Conservation (phyloP, 2,329 filamentous ascomycete genomes). For the Cercospora sp. region DNA sequence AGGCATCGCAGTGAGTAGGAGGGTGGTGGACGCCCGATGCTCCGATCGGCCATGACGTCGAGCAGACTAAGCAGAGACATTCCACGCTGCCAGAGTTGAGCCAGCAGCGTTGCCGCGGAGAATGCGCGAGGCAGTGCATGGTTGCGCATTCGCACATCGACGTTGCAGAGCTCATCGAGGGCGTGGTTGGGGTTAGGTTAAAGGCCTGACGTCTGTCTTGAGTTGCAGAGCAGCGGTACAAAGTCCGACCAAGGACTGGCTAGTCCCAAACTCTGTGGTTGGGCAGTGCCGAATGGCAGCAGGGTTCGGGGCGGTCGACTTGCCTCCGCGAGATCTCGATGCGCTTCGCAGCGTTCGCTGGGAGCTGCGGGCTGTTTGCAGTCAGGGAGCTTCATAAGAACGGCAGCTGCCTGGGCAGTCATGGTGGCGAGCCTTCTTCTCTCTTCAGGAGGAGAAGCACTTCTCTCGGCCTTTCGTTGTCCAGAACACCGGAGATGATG, state of each 20-base stretch:
- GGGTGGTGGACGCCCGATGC: neutral
- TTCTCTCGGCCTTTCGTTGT: neutral
- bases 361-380: neutral
- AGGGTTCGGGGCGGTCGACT: neutral
- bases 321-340: slow-evolving; percentile 5
- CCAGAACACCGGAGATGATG: neutral
- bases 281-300: neutral
- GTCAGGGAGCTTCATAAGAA: neutral
- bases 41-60: slow-evolving; percentile 2
- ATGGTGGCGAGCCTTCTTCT: neutral
- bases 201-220: slow-evolving; percentile 5
- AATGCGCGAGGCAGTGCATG: neutral
- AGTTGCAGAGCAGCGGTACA: slow-evolving; percentile 1
- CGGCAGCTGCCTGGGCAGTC: neutral
- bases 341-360: neutral
- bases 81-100: neutral
- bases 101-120: neutral
- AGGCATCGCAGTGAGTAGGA: neutral
- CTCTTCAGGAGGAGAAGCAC: neutral
- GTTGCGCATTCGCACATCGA: neutral
- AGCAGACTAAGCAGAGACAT: neutral
- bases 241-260: neutral
- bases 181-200: no score
- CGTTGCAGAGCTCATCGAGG: neutral
- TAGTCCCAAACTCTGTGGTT: slow-evolving; percentile 1